Base-by-base conservation (phyloP, 257 asterid species). In the Penstemon newberryi region DNA sequence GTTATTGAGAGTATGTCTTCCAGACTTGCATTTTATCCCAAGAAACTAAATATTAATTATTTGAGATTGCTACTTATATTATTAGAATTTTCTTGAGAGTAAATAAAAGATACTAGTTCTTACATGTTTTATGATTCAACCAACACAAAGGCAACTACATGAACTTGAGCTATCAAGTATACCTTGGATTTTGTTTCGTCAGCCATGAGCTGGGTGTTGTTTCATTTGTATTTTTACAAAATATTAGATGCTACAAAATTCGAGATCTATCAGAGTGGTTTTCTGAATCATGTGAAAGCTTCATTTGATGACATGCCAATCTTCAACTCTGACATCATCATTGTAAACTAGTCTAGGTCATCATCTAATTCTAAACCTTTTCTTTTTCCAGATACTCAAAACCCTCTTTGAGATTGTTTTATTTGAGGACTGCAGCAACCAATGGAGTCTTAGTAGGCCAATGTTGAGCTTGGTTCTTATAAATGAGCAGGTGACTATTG, bases 391-490 rank as follows among this genome's bases (percentile, higher is more conserved):
- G 99, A 84, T 88, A 75, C 87, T 93, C 70, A 90, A 86, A 77
- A 84, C 96, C 56, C 89, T 93, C 75, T 88, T 93, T 66, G 99
- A 93, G 96, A 90, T 90, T 75, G 96, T 90, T 78, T 65, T 93
- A 57, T 93, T 88, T 63, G 99, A 93, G 85, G 99, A 93, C 82
- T 84, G 87, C 80, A 79, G 85, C 87, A 93, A 88, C 80, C 99
- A 90, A 63, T 93, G 97, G 99, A 90, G 97, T 79, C 89, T 93
- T 58, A 90, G 97, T 77, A 81, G 99, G 82, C 90, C 99, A 57
- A 90, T 93, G 97, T 79, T 93, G 84, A 84, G 99, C 81, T 83
- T 93, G 86, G 85, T 93, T 73, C 96, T 93, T 60, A 85, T 90
- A 73, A 93, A 83, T 56, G 95, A 88, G 77, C 95, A 93, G 99